A percentile compares a stretch with the other conserved stretches of the same genome.
phyloP scores from a whole-genome alignment of 176 grass and related monocot species.

The Urochloa ruziziensis region DNA sequence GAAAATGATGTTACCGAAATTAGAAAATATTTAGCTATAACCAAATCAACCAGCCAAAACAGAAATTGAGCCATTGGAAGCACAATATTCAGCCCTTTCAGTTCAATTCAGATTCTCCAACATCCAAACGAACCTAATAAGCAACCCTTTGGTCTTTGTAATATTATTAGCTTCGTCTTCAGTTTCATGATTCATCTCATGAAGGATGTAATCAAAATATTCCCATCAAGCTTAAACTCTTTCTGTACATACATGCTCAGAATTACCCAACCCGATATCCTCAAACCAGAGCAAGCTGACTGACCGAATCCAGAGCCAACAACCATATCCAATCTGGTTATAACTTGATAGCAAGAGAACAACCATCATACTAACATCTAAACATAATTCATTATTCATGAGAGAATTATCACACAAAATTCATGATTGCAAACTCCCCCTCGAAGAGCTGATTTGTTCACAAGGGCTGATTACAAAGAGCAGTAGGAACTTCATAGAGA shows the following conservation, averaged over 20 bases:
- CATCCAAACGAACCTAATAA: not conserved
- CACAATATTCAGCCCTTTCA: not conserved
- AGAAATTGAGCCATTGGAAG: not conserved
- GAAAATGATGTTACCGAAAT: not conserved
- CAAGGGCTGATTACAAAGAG: too few species aligned
- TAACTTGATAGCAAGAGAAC: not conserved
- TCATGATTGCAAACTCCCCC: not conserved
- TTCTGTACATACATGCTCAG: not conserved
- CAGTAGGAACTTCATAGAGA: not conserved
- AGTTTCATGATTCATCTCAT: constrained; percentile 6
- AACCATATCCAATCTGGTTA: not conserved
- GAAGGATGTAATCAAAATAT: not conserved
- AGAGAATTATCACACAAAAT: not conserved
- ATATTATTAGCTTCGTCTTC: not conserved
- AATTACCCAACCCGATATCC: not conserved
- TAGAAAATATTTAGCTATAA: too few species aligned
- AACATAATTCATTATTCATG: not conserved
- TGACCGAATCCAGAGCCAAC: not conserved
- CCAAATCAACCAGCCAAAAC: not conserved
- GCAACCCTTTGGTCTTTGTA: not conserved
- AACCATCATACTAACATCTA: not conserved
- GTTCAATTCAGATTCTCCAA: not conserved
- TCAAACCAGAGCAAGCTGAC: not conserved
- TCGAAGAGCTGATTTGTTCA: not conserved
- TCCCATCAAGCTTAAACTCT: not conserved